These are phyloP conservation scores for Candida ipomoeae DNA, from an alignment of 805 yeast genomes.

Conservation along the genomic window DNA sequence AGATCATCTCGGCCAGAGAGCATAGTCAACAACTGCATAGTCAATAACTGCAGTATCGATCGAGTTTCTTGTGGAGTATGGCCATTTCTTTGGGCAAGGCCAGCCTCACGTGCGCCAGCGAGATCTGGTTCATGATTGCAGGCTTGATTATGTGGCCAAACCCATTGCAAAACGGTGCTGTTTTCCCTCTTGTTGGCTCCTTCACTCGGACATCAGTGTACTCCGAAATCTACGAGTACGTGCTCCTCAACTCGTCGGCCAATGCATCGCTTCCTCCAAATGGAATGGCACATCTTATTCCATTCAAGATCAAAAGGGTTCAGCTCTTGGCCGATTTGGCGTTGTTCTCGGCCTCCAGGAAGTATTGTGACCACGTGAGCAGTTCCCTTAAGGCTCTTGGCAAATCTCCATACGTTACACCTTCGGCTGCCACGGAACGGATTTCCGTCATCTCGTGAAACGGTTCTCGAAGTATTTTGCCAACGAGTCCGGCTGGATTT, in stretches of 20 bases:
- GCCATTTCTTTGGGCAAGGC: constrained; percentile 39
- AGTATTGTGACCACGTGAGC: constrained; percentile 52
- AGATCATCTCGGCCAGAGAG: constrained; percentile 40
- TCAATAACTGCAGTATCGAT: constrained; percentile 29
- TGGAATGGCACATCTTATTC: constrained; percentile 51
- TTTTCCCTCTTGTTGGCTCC: constrained; percentile 40
- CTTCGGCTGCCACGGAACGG: constrained; percentile 21
- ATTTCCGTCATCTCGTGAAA: constrained; percentile 37
- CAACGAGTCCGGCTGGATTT: constrained; percentile 66
- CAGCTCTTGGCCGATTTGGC: constrained; percentile 67
- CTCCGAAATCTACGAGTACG: constrained; percentile 69
- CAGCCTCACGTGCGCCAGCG: constrained; percentile 35
- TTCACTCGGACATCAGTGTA: constrained; percentile 35
- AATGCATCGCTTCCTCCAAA: constrained; percentile 30
- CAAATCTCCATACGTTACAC: constrained; percentile 28
- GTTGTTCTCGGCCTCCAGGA: constrained; percentile 52
- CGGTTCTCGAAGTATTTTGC: constrained; percentile 43
- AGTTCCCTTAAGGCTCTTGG: constrained; percentile 27
- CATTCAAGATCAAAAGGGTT: constrained; percentile 65
- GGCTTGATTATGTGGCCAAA: constrained; percentile 40
- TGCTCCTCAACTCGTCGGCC: constrained; percentile 23
- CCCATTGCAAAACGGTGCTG: constrained; percentile 23
- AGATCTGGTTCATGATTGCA: constrained; percentile 44
- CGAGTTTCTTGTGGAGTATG: constrained; percentile 50
- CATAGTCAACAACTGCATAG: no score